Evolutionary conservation across 148 eudicot genomes (phyloP).

Genomic region (Camellia japonica): DNA sequence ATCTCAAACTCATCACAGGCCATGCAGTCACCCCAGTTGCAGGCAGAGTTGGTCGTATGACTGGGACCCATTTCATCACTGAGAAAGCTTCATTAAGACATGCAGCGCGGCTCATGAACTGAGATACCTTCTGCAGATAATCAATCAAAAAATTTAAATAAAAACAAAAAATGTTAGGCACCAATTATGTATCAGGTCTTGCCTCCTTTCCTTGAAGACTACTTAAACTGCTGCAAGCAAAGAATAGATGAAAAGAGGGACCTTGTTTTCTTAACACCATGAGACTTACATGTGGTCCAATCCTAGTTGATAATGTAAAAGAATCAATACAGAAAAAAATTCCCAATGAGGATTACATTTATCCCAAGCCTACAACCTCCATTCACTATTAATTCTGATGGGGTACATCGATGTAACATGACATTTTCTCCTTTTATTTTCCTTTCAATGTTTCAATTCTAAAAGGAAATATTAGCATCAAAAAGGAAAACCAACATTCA

Average conservation of each 20-base stretch:
- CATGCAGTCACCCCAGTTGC: conserved; percentile 67
- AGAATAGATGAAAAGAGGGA: background rate
- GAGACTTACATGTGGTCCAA: background rate
- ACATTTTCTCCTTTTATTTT: no score
- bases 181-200: background rate
- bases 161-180: background rate
- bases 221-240: background rate
- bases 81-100: conserved; percentile 91
- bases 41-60: conserved; percentile 75
- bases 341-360: background rate
- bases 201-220: background rate
- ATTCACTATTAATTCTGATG: no score
- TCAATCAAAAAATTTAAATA: background rate
- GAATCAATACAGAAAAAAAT: no score
- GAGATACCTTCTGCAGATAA: conserved; percentile 80
- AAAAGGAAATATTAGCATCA: no score
- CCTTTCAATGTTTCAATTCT: no score
- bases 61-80: conserved; percentile 77
- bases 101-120: conserved; percentile 77
- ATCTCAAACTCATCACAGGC: conserved; percentile 79
- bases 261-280: background rate
- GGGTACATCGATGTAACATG: no score
- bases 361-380: background rate
- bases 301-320: background rate
- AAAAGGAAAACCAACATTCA: no score